Evolutionary conservation across 2,329 filamentous ascomycete species (phyloP).

Genomic region (Talaromyces sp.): DNA sequence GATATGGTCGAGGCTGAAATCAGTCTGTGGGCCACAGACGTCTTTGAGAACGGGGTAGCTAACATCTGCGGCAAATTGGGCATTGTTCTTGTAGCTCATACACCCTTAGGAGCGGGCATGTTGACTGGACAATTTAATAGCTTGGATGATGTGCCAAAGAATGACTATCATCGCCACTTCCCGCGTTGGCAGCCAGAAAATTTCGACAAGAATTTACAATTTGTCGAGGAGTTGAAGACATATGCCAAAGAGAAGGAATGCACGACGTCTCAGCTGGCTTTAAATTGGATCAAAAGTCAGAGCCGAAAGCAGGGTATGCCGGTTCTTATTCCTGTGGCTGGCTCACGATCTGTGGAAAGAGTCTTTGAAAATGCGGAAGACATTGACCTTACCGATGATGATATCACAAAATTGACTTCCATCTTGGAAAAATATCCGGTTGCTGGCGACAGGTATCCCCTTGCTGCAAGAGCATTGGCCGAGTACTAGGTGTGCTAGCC

Average conservation of each 20-base stretch:
- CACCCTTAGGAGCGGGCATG: conserved; percentile 57
- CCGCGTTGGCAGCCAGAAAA: conserved; percentile 52
- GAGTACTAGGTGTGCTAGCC: conserved; percentile 7
- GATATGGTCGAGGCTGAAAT: conserved; percentile 60
- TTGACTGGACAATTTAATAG: conserved; percentile 50
- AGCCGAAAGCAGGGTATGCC: conserved; percentile 35
- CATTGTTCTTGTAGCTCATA: conserved; percentile 59
- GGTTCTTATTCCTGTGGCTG: conserved; percentile 41
- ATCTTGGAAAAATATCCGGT: conserved; percentile 12
- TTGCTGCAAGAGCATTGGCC: background rate
- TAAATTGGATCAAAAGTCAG: conserved; percentile 44
- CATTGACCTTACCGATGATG: conserved; percentile 44
- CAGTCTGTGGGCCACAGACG: conserved; percentile 55
- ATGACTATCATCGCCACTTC: conserved; percentile 42
- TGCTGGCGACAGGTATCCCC: conserved; percentile 13
- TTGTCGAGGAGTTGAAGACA: conserved; percentile 45
- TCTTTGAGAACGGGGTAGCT: conserved; percentile 57
- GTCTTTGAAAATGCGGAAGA: conserved; percentile 40
- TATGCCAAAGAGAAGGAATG: conserved; percentile 44
- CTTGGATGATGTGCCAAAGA: conserved; percentile 45
- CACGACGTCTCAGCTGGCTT: conserved; percentile 46
- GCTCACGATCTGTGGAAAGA: conserved; percentile 35
- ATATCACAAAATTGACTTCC: conserved; percentile 24
- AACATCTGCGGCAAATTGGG: conserved; percentile 53
- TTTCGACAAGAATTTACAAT: conserved; percentile 49